Evolutionary conservation across 805 yeast genomes (phyloP), one percentile per base, ranked within the genome.

Genomic region (Yamadazyma philogaea): DNA sequence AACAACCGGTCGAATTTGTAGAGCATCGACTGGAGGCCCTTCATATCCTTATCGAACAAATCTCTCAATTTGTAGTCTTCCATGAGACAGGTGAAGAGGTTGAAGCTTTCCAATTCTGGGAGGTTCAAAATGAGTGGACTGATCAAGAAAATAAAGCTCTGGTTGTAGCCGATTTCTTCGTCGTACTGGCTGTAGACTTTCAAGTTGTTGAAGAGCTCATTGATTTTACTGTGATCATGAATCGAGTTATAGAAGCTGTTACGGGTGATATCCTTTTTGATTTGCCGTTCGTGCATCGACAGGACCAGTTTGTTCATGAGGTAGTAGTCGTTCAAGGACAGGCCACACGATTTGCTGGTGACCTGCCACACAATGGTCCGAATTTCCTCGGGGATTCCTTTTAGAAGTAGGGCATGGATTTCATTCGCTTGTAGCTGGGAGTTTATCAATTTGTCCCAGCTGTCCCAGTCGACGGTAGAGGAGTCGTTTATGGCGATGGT

Each of bases 151-250:
- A 95, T 95, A 96, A 93, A 89, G 6, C 99, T 98, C 63, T 93
- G 99, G 1, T 97, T 93, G 57, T 93, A 93, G 0, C 99, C 99
- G 39, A 93, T 96, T 39, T 90, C 97, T 1, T 85, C 81, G 60
- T 93, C 98, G 59, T 78, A 84, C 37, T 87, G 65, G 17, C 93
- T 80, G 65, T 91, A 93, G 0, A 89, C 90, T 56, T 85, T 86
- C 48, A 93, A 76, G 21, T 93, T 82, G 43, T 81, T 79, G 56
- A 72, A 85, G 27, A 93, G 66, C 38, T 87, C 81, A 26, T 77
- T 82, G 10, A 74, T 66, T 53, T 82, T 81, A 39, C 80, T 78
- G 20, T 72, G 72, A 44, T 73, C 72, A 18, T 74, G 74, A 8
- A 72, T 70, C 44, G 68, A 64, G 12, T 87, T 78, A 47, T 86